Base-by-base conservation (phyloP, 352 stramenopile genomes). In the Globisporangium uncinulatum region DNA sequence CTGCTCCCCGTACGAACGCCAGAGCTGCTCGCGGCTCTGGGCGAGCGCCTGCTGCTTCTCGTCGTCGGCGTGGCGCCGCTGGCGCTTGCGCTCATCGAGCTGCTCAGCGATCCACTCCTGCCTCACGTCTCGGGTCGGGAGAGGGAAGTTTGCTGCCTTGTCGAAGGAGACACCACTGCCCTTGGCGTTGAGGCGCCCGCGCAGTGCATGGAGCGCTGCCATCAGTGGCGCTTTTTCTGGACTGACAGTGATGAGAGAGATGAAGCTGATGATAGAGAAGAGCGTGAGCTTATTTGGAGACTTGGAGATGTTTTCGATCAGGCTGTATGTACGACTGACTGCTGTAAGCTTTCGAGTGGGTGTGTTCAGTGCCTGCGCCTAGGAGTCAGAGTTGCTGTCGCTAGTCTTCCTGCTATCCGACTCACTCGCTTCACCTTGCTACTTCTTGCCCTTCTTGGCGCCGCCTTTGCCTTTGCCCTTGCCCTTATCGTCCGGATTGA, bases 361-460 rank as follows among this genome's bases (percentile, higher is more conserved):
- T 29, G 24, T 4, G 24, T 29, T 29, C 24, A 29, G 24, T 29
- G 24, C 24, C 24, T 29, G 24, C 24, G 24, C 24, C 24, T 4
- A 29, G 24, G 24, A 29, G 24, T 4, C 24, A 29, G 24, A 29
- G 24, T 4, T 13, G 34, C 34, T 39, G 34, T 39, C 34, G 34
- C 10, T 39, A 8, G 34, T 39, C 34, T 39, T 39, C 34, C 34
- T 39, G 34, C 34, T 29, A 29, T 29, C 24, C 4, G 24, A 10
- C 5, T 31, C 17, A 17, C 49, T 32, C 34, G 39, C 39, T 17
- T 44, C 39, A 7, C 39, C 7, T 20, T 7, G 39, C 43, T 59
- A 83, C 59, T 93, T 88, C 65, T 92, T 90, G 21, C 69, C 68
- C 53, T 89, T 87, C 59, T 94, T 91, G 52, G 71, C 66, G 24